These are phyloP conservation scores for Cystobasidium sp. DNA, from an alignment of 1,284 basidiomycete genomes.

Conservation along the genomic window DNA sequence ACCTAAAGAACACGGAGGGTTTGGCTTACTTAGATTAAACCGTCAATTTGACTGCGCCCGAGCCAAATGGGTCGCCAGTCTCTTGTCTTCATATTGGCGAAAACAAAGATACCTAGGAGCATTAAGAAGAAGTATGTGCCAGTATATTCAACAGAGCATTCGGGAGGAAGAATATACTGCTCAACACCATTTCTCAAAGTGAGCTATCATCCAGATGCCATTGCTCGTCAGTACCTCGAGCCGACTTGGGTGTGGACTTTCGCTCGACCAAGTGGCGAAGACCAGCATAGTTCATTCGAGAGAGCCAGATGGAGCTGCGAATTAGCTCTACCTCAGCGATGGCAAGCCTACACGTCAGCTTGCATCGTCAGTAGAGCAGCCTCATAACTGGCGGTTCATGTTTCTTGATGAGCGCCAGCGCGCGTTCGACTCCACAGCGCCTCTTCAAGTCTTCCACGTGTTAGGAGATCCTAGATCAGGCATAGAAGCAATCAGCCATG, in stretches of 20 bases:
- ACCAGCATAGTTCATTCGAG: neutral
- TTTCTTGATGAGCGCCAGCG: too few species aligned
- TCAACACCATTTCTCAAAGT: neutral
- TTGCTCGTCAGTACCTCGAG: neutral
- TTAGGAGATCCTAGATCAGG: too few species aligned
- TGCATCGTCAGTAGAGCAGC: too few species aligned
- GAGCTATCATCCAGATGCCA: neutral
- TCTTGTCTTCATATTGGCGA: neutral
- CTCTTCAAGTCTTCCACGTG: too few species aligned
- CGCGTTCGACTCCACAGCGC: too few species aligned
- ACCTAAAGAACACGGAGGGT: neutral
- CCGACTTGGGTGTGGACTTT: neutral
- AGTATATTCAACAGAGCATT: neutral
- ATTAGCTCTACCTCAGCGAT: neutral
- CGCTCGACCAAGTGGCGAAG: neutral
- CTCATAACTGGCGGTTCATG: too few species aligned
- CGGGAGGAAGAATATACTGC: neutral
- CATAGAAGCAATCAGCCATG: too few species aligned
- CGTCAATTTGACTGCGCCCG: neutral
- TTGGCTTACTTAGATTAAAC: conserved; percentile 5
- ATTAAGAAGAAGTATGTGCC: neutral
- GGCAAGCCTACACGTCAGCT: neutral
- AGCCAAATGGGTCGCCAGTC: neutral
- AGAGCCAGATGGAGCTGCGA: neutral
- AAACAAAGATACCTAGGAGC: conserved; percentile 1